Evolutionary conservation across 2,329 filamentous ascomycete genomes (phyloP), one percentile per base, ranked within the genome.

Genomic region (Cladosporium sp.): DNA sequence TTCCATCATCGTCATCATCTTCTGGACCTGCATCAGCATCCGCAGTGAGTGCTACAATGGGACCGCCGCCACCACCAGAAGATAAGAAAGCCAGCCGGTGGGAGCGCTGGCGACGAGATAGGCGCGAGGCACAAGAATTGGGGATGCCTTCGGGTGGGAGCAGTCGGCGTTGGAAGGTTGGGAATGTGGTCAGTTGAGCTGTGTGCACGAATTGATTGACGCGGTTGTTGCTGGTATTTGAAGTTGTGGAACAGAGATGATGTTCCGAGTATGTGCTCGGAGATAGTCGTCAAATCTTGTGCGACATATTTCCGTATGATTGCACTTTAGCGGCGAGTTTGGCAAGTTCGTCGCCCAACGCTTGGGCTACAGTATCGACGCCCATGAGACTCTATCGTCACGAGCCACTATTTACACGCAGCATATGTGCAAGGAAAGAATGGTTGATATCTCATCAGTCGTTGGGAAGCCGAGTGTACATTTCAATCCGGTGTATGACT

Each of bases 41-140:
- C 6, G 56, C 56, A 39, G 34, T 58, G 16, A 43, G 13, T 10
- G 32, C 56, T 18, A 13, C 46, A n/a, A 58, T 58, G 56, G 56
- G 56, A 16, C 34, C 32, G 14, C 56, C 56, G 5, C 56, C 56
- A 28, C 56, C 56, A 8, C 7, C 23, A 34, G 23, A 58, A 5
- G 14, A 26, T 7, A 39, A 58, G 56, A 58, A 32, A 18, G 11
- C 8, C 30, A 46, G 34, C 8, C 23, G 56, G 13, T 43, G 32
- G 56, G 32, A 43, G 13, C 56, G 34, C 13, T 58, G 56, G 56
- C 56, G 56, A 13, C 56, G 16, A 58, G 56, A 58, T 8, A 58
- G 56, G 34, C 32, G 34, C 10, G 56, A 58, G 16, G 34, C 32
- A 11, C 30, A 21, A 18, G 56, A 58, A n/a, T 4, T 58, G 21